Percentiles rank a stretch among this genome's conserved stretches.
These are phyloP conservation scores for Phytopythium kandeliae DNA, from an alignment of 352 stramenopile species.

Conservation along the genomic window DNA sequence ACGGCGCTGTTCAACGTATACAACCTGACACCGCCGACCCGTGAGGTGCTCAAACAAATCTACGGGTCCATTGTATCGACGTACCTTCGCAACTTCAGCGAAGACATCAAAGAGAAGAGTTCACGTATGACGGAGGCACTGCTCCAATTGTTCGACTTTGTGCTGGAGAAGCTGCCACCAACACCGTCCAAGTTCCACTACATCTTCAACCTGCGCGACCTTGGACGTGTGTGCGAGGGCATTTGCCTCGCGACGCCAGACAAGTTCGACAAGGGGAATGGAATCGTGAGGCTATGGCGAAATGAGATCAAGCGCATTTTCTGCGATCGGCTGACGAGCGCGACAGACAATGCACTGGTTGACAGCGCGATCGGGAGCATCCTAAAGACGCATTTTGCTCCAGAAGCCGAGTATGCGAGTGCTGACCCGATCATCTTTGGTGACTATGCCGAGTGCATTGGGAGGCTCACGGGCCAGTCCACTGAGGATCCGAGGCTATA, in stretches of 20 bases:
- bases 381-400: constrained; percentile 63
- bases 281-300: constrained; percentile 88
- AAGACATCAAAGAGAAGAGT: constrained; percentile 71
- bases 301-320: constrained; percentile 94
- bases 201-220: constrained; percentile 96
- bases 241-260: constrained; percentile 92
- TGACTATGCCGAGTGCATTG: constrained; percentile 88
- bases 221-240: constrained; percentile 92
- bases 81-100: constrained; percentile 87
- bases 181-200: constrained; percentile 96
- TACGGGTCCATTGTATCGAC: constrained; percentile 92
- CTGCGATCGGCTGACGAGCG: constrained; percentile 88
- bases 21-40: constrained; percentile 90
- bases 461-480: constrained; percentile 50
- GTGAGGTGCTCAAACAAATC: constrained; percentile 89
- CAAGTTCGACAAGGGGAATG: constrained; percentile 58
- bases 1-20: constrained; percentile 95
- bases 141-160: constrained; percentile 88
- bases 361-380: constrained; percentile 71
- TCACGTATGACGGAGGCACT: constrained; percentile 83
- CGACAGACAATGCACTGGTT: constrained; percentile 81
- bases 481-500: constrained; percentile 89
- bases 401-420: constrained; percentile 61
- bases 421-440: constrained; percentile 89
- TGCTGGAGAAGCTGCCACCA: constrained; percentile 88